Evolutionary conservation across 2,329 filamentous ascomycete species (phyloP), one percentile per base, ranked within the genome.

Genomic region (Aspergillus ochraceoroseus): DNA sequence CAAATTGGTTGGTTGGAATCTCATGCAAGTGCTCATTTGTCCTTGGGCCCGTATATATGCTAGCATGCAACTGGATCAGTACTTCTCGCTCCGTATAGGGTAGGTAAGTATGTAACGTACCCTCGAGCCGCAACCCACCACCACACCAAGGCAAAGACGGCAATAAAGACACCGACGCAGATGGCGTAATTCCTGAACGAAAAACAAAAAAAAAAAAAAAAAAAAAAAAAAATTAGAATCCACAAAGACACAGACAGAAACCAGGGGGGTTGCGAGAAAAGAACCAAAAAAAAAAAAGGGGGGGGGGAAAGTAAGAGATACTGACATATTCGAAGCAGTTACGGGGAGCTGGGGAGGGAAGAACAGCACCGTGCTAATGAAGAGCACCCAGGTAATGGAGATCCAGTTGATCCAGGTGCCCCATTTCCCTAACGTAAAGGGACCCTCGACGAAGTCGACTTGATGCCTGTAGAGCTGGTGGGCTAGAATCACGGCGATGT

Each of bases 321-420:
- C 60, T 49, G 52, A 70, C 71, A 75, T 75, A 54, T 75, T 76
- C 35, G 61, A 55, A 3, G 53, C 49, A 3, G 71, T 75, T 7
- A 75, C 63, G 6, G 73, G 73, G 31, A 64, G 60, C 7, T 57
- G 58, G 1, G 70, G 66, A 5, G 73, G 73, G 56, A 75, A 74
- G 51, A 75, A 77, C 12, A 82, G 62, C n/a, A 82, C 71, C 7
- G 75, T 66, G 50, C 75, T 80, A 48, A 82, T 81, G 53, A 82
- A 79, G 17, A 72, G 48, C 3, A 81, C 77, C 79, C 79, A 82
- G 3, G 63, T 58, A n/a, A 79, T 70, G 1, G 78, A 75, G 8
- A 79, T 59, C 5, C 64, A 63, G 47, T 81, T 82, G 36, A 81
- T 58, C 1, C 70, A 68, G 33, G 68, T 70, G 38, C 74, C 72